Conservation (phyloP, 495 filamentous ascomycete species). For the Talaromyces stipitatus region DNA sequence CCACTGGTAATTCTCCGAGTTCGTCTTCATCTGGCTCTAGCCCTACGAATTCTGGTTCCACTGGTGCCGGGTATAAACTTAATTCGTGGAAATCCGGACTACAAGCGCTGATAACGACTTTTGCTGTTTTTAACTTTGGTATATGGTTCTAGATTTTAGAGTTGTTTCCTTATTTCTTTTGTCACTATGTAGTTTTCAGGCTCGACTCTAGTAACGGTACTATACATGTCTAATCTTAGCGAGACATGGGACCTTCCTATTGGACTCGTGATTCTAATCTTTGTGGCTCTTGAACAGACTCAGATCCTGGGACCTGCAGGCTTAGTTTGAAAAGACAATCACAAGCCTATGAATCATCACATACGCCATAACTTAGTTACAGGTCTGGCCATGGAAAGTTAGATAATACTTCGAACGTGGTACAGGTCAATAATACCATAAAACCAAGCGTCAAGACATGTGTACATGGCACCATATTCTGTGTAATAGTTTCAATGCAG, state of each 20-base stretch:
- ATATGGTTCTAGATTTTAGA: neutral
- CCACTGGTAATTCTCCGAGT: constrained; percentile 34
- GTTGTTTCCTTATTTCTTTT: neutral
- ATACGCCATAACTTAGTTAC: too few species aligned
- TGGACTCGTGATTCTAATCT: neutral
- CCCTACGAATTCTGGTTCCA: neutral
- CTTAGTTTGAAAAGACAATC: neutral
- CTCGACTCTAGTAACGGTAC: neutral
- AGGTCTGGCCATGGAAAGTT: neutral
- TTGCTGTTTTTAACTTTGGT: neutral
- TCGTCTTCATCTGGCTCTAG: neutral
- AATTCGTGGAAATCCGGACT: neutral
- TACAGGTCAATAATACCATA: too few species aligned
- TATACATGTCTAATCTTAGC: neutral
- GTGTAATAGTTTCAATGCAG: neutral
- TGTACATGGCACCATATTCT: neutral
- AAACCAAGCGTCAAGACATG: neutral
- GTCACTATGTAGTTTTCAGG: too few species aligned
- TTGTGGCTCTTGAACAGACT: neutral
- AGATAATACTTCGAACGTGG: neutral
- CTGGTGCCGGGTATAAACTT: neutral
- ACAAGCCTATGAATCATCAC: neutral
- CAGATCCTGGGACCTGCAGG: neutral
- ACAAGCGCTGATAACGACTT: neutral
- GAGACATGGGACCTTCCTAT: neutral